Conservation (phyloP, 345 rosid genomes). For the Bretschneidera sinensis region DNA sequence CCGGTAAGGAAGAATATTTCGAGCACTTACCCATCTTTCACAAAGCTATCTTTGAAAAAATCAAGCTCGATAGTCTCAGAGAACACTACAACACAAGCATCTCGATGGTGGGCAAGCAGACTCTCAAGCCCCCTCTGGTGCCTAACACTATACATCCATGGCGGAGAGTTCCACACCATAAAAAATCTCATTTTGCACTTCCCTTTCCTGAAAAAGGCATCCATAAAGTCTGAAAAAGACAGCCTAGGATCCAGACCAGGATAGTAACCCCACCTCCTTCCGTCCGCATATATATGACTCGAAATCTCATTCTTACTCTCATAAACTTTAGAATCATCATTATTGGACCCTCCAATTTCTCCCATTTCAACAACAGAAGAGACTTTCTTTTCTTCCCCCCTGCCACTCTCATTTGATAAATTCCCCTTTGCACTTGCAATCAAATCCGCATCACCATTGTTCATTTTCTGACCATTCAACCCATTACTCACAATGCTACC, state of each 20-base stretch:
- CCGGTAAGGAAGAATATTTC: background rate
- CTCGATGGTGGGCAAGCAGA: constrained; percentile 61
- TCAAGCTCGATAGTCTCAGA: constrained; percentile 89
- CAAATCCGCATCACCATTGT: background rate
- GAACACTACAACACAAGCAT: constrained; percentile 80
- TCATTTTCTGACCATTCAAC: background rate
- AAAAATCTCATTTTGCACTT: constrained; percentile 63
- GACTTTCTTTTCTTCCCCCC: background rate
- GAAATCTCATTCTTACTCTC: no score
- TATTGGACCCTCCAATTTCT: constrained; percentile 15
- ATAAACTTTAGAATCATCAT: constrained; percentile 19
- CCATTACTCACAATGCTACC: background rate
- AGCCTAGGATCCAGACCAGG: constrained; percentile 69
- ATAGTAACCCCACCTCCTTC: constrained; percentile 89
- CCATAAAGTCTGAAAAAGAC: constrained; percentile 68
- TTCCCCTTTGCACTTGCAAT: constrained; percentile 1
- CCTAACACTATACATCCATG: constrained; percentile 90
- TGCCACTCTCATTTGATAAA: constrained; percentile 3
- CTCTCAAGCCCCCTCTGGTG: constrained; percentile 94
- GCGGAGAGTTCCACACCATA: constrained; percentile 95
- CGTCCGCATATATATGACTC: constrained; percentile 83
- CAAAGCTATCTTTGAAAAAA: constrained; percentile 76
- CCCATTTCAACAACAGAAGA: constrained; percentile 12
- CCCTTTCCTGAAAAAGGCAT: constrained; percentile 52
- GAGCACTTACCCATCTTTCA: constrained; percentile 72